Evolutionary conservation across 176 grass and related monocot species (phyloP), one percentile per base, ranked within the genome.

Genomic region (Paspalum notatum): DNA sequence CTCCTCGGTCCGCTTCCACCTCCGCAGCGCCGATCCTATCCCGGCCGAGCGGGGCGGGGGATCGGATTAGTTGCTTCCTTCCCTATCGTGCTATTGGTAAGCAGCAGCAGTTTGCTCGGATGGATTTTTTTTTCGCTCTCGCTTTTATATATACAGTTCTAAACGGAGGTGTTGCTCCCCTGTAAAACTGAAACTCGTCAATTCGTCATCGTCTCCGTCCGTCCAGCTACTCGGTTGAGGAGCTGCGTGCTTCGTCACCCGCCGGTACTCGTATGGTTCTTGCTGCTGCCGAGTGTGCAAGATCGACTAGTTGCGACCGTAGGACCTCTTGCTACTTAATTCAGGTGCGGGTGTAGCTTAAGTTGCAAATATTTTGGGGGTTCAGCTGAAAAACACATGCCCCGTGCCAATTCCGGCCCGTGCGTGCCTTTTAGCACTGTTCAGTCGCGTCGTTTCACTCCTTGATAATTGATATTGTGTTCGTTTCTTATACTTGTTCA

Each of bases 1-100:
- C 58, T 71, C 69, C 69, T 27, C 25, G 9, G 24, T 53, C 48
- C 24, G 12, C 44, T 37, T 20, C 75, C 59, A 11, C 58, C 58
- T 58, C 57, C 12, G n/a, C 67, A 48, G 67, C 67, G 21, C 24
- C 68, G 68, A 71, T 71, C 68, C 18, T 32, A 12, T 62, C 56
- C 25, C 22, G 10, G 43, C 15, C 44, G 18, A 62, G 75, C 61
- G 17, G 17, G 50, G 59, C 16, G 45, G 25, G 27, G 61, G 75
- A 64, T 78, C 75, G 75, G 75, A 64, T 78, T 78, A 24, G 45
- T 64, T 64, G 16, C 61, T 50, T 26, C 46, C 43, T 50, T 32
- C 0, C 22, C 24, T 71, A 45, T 32, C 68, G 51, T 71, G 68
- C 50, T 64, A 16, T 16, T 50, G 75, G 75, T 78, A 64, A 64